These are phyloP conservation scores for Diutina rugosa DNA, from an alignment of 1,139 yeast genomes.

Conservation along the genomic window DNA sequence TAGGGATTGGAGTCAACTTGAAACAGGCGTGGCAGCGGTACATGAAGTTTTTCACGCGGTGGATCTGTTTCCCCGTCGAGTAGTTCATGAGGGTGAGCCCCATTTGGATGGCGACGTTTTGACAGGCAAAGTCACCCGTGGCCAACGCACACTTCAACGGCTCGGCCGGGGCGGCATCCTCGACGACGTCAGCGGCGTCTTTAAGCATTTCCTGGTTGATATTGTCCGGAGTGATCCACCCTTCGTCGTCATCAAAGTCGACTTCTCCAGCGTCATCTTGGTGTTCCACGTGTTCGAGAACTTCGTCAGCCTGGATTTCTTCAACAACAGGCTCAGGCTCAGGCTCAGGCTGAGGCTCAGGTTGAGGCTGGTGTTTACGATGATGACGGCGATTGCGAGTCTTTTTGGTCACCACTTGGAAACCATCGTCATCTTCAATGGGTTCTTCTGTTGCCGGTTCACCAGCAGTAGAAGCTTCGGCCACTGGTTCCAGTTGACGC, in stretches of 20 bases:
- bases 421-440: slow-evolving; percentile 6
- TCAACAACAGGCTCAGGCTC: background rate
- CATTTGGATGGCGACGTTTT: slow-evolving; percentile 84
- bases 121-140: slow-evolving; percentile 96
- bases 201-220: slow-evolving; percentile 54
- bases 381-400: background rate
- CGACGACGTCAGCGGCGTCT: slow-evolving; percentile 38
- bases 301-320: slow-evolving; percentile 11
- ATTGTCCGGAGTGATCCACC: slow-evolving; percentile 92
- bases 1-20: slow-evolving; percentile 64
- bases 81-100: slow-evolving; percentile 80
- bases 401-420: slow-evolving; percentile 6
- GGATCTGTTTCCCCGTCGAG: slow-evolving; percentile 74
- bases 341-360: slow-evolving; percentile 3
- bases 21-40: slow-evolving; percentile 96
- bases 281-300: background rate
- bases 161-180: slow-evolving; percentile 14
- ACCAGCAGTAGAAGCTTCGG: background rate
- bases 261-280: slow-evolving; percentile 39
- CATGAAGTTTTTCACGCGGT: slow-evolving; percentile 82
- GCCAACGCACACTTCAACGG: slow-evolving; percentile 65
- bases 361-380: background rate
- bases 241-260: slow-evolving; percentile 52
- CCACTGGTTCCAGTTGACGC: no score
- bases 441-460: background rate